Percentiles rank a stretch among this genome's conserved stretches.
These are phyloP conservation scores for Tetradesmus obliquus DNA, from an alignment of 139 green algal species.

Conservation along the genomic window DNA sequence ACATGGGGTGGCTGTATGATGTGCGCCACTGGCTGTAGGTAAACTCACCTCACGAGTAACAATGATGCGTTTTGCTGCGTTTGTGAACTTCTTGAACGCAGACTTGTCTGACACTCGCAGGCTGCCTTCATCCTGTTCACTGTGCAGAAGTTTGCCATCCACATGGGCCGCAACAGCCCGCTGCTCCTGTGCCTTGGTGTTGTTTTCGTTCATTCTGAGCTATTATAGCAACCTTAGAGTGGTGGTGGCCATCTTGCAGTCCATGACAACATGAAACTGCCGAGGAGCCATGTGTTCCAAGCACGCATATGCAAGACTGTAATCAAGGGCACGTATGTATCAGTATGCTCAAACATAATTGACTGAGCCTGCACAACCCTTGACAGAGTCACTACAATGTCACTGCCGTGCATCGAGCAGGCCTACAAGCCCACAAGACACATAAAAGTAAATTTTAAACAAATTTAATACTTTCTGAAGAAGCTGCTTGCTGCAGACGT, in stretches of 20 bases:
- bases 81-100: conserved; percentile 24
- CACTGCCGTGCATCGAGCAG: too few species aligned
- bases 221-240: not conserved
- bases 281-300: not conserved
- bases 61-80: conserved; percentile 15
- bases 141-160: not conserved
- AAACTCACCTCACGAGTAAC: conserved; percentile 10
- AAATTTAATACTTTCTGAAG: not conserved
- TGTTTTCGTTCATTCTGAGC: not conserved
- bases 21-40: not conserved
- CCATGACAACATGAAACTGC: not conserved
- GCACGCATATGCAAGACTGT: too few species aligned
- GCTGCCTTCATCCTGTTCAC: not conserved
- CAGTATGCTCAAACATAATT: too few species aligned
- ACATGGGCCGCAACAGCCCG: conserved; percentile 11
- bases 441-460: not conserved
- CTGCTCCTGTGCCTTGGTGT: not conserved
- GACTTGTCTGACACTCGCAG: conserved; percentile 4
- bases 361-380: too few species aligned
- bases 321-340: too few species aligned
- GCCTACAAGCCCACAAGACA: not conserved
- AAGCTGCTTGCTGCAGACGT: not conserved
- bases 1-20: not conserved
- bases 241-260: not conserved
- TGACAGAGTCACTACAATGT: too few species aligned